Percentiles rank a stretch among this genome's conserved stretches.
These are phyloP conservation scores for Forsythia suspensa DNA, from an alignment of 257 asterid species.

Conservation along the genomic window DNA sequence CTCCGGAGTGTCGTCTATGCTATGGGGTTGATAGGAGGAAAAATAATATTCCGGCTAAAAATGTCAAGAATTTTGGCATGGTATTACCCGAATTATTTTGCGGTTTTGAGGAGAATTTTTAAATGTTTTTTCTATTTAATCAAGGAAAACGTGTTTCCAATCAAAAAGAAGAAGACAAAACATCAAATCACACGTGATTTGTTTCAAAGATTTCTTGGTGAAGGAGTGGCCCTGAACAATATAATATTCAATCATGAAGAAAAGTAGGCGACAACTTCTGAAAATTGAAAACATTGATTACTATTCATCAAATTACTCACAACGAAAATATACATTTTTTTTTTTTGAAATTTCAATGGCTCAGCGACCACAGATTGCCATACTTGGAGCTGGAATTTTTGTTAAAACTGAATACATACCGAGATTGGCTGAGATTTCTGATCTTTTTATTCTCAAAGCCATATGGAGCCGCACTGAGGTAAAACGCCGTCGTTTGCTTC, in stretches of 20 bases:
- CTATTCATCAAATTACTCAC: too few species aligned
- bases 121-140: neutral
- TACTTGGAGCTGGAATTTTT: constrained; percentile 74
- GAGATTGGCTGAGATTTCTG: constrained; percentile 59
- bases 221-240: neutral
- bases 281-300: neutral
- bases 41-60: too few species aligned
- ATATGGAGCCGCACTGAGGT: constrained; percentile 85
- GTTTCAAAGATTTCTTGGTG: neutral
- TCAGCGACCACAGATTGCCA: constrained; percentile 52
- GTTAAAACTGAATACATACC: constrained; percentile 66
- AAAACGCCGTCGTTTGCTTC: neutral
- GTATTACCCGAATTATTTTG: too few species aligned
- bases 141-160: neutral
- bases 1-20: too few species aligned
- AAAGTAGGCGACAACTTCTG: neutral
- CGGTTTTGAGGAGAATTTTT: too few species aligned
- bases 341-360: constrained; percentile 26
- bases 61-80: too few species aligned
- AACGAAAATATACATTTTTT: neutral
- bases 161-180: neutral
- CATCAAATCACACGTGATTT: neutral
- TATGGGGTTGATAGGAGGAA: too few species aligned
- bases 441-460: constrained; percentile 49
- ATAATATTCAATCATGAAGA: neutral